Evolutionary conservation across 2,329 filamentous ascomycete genomes (phyloP), one percentile per base, ranked within the genome.

Genomic region (Karstenula rhodostoma): DNA sequence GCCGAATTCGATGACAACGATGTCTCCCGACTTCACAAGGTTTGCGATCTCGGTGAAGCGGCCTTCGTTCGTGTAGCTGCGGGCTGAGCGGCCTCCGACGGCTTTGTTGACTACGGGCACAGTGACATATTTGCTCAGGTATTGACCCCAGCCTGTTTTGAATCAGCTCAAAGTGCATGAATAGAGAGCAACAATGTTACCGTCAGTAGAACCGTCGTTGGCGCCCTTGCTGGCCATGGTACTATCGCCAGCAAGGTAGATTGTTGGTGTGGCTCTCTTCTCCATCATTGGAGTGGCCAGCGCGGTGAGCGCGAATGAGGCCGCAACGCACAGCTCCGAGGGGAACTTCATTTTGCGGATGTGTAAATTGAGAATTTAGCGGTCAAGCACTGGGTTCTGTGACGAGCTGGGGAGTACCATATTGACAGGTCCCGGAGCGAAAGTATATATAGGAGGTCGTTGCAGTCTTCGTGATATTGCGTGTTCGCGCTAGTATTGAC

Each of bases 1-100:
- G 0, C 89, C 89, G 68, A 91, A 90, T 67, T 91, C 89, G 56
- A 91, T 90, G 56, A 91, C 80, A 1, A 90, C 88, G 75, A 86
- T 89, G 74, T 91, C 89, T 32, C 86, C 87, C 1, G 80, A 58
- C 69, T 84, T 66, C 22, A 90, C 79, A 1, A 80, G 69, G 37
- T 81, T 76, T 48, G 84, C 83, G 55, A 91, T 84, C 0, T 80
- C 81, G 17, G 82, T 76, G 78, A 91, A 92, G 15, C 87, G 86
- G 7, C 86, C 87, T 77, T 92, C 89, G 51, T 86, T 83, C 1
- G 85, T 89, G 77, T 84, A 92, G 27, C 87, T 90, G 49, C 89
- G 84, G 1, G 89, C 88, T 23, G 85, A 88, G 51, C 89, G 86
- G 22, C 90, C 90, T 9, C 82, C 88, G n/a, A 89, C 83, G 37